A percentile compares a stretch with the other conserved stretches of the same genome.
phyloP scores from a whole-genome alignment of 2,329 filamentous ascomycete genomes.

The Penicillium sp. region DNA sequence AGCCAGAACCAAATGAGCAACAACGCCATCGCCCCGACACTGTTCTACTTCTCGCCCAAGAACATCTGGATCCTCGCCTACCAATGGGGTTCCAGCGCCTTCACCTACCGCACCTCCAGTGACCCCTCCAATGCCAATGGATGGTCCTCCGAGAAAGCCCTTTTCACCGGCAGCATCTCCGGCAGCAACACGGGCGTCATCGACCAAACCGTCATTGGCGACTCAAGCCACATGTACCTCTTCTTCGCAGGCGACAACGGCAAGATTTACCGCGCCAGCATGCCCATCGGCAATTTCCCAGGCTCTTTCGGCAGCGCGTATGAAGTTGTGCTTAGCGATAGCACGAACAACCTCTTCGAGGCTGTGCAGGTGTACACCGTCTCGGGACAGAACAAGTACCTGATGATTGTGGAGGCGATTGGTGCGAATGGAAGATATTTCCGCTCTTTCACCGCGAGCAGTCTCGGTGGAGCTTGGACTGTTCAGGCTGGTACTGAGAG shows the following conservation, averaged over 20 bases:
- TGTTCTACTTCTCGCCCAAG: conserved; percentile 69
- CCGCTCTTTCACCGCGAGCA: conserved; percentile 68
- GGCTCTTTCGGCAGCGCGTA: conserved; percentile 62
- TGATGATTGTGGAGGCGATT: conserved; percentile 71
- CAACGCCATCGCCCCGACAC: conserved; percentile 62
- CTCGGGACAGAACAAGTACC: conserved; percentile 61
- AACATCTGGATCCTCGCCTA: conserved; percentile 69
- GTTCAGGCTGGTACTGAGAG: conserved; percentile 61
- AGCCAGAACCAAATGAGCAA: conserved; percentile 59
- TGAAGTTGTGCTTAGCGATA: conserved; percentile 60
- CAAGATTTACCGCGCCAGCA: conserved; percentile 68
- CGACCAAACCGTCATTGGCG: conserved; percentile 69
- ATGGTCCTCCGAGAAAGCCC: conserved; percentile 61
- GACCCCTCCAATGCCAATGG: conserved; percentile 64
- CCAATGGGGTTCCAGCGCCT: conserved; percentile 67
- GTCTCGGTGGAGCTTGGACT: conserved; percentile 64
- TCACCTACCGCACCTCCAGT: conserved; percentile 65
- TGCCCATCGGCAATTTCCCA: conserved; percentile 68
- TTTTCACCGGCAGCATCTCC: conserved; percentile 63
- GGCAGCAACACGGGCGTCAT: conserved; percentile 62
- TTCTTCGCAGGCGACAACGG: conserved; percentile 73
- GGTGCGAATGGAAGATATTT: conserved; percentile 67
- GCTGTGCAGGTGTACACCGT: conserved; percentile 71
- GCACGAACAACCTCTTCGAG: conserved; percentile 66
- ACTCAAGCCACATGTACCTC: conserved; percentile 67